Evolutionary conservation across 768 basidiomycete species (phyloP).

Genomic region (Pleurotus platypus): DNA sequence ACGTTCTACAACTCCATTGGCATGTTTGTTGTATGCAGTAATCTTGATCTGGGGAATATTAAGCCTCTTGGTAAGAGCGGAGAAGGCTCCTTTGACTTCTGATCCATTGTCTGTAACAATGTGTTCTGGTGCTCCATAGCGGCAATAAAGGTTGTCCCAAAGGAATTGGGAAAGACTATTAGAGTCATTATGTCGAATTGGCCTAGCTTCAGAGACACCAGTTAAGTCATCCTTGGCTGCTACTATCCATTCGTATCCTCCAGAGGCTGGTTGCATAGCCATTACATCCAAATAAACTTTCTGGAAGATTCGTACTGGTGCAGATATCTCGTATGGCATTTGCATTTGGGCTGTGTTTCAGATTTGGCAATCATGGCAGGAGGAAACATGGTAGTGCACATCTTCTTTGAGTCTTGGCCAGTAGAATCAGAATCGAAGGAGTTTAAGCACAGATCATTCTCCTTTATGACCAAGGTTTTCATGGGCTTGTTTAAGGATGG

Average conservation of each 20-base stretch:
- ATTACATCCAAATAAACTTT: constrained; percentile 20
- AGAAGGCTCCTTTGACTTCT: constrained; percentile 8
- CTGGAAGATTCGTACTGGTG: constrained; percentile 10
- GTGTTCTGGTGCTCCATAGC: constrained; percentile 20
- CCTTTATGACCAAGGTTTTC: constrained; percentile 20
- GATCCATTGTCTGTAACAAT: constrained; percentile 26
- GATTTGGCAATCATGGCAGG: constrained; percentile 25
- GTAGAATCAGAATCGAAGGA: constrained; percentile 16
- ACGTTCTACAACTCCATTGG: constrained; percentile 26
- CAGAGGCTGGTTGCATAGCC: constrained; percentile 16
- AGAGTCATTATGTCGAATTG: constrained; percentile 9
- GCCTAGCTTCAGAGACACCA: constrained; percentile 17
- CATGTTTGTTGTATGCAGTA: constrained; percentile 28
- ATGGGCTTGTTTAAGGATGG: constrained; percentile 15
- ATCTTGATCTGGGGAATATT: constrained; percentile 11
- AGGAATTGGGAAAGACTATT: constrained; percentile 20
- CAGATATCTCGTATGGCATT: constrained; percentile 10
- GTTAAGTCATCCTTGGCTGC: constrained; percentile 24
- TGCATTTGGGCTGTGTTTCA: constrained; percentile 6
- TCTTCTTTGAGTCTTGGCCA: constrained; percentile 17
- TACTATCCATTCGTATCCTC: constrained; percentile 19
- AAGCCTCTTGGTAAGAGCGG: background rate
- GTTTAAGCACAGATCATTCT: constrained; percentile 1
- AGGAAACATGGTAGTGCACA: constrained; percentile 15
- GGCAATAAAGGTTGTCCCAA: constrained; percentile 26